Evolutionary conservation across 306 rosid genomes (phyloP).

Genomic region (Sesbania bispinosa): DNA sequence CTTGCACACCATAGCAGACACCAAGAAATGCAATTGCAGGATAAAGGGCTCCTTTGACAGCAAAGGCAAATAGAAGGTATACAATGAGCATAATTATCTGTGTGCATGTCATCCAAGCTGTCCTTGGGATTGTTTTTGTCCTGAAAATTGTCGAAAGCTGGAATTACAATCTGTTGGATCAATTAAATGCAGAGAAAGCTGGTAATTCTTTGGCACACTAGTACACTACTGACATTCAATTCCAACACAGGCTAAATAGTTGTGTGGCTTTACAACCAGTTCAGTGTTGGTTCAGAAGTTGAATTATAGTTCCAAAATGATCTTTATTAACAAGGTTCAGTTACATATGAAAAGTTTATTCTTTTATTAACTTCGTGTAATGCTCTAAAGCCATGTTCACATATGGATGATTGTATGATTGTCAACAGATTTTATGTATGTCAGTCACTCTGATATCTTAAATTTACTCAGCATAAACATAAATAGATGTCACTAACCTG

Average conservation of each 20-base stretch:
- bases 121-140: constrained; percentile 58
- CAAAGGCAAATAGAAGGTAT: constrained; percentile 70
- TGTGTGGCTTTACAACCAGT: not conserved
- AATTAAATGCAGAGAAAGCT: not conserved
- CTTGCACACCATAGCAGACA: constrained; percentile 63
- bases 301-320: not conserved
- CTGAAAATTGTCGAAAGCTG: constrained; percentile 33
- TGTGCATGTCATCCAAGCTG: constrained; percentile 64
- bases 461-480: not conserved
- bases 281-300: not conserved
- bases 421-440: not conserved
- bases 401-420: not conserved
- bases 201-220: not conserved
- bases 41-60: constrained; percentile 51
- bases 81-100: constrained; percentile 54
- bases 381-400: not conserved
- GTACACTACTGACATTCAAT: not conserved
- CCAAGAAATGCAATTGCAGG: constrained; percentile 64
- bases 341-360: not conserved
- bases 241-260: constrained; percentile 3
- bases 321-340: not conserved
- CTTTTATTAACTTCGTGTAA: constrained; percentile 3
- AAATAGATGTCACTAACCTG: constrained; percentile 47
- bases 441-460: not conserved
- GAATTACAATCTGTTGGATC: not conserved